phyloP scores from a whole-genome alignment of 2,329 filamentous ascomycete genomes.

The Neocatenulostroma microsporum region DNA sequence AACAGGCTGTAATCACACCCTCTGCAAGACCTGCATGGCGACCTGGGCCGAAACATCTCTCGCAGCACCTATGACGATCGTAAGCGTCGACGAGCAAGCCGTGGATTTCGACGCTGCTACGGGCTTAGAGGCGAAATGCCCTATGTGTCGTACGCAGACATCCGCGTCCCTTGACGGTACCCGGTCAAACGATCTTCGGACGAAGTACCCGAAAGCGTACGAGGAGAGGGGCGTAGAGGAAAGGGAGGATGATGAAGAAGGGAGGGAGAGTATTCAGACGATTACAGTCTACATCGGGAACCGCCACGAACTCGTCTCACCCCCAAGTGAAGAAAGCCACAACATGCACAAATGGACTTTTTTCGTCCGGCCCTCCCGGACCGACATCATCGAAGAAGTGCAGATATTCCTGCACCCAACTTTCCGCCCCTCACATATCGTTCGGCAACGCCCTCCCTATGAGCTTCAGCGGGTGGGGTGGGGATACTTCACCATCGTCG shows the following conservation, averaged over 20 bases:
- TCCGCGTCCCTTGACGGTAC: constrained; percentile 26
- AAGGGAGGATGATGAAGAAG: constrained; percentile 18
- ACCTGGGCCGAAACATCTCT: constrained; percentile 39
- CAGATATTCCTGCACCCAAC: constrained; percentile 38
- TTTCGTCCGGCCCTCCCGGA: constrained; percentile 37
- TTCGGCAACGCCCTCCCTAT: constrained; percentile 32
- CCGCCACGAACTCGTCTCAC: constrained; percentile 28
- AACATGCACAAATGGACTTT: constrained; percentile 42
- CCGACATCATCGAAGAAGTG: constrained; percentile 39
- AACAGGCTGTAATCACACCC: constrained; percentile 36
- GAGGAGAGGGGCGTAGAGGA: constrained; percentile 31
- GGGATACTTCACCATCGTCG: constrained; percentile 36
- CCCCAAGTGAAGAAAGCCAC: constrained; percentile 13
- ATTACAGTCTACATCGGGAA: constrained; percentile 41
- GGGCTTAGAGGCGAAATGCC: constrained; percentile 35
- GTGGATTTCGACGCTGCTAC: constrained; percentile 22
- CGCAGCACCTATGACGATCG: constrained; percentile 30
- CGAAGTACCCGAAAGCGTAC: constrained; percentile 32
- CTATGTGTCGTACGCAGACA: constrained; percentile 40
- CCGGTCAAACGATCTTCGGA: constrained; percentile 24
- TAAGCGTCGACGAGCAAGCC: constrained; percentile 31
- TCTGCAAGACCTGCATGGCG: constrained; percentile 41
- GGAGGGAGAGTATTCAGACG: constrained; percentile 28
- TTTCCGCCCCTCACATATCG: constrained; percentile 32
- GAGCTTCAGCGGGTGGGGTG: constrained; percentile 36